Conservation (phyloP, 2,329 filamentous ascomycete genomes). For the Cladosporium halotolerans region DNA sequence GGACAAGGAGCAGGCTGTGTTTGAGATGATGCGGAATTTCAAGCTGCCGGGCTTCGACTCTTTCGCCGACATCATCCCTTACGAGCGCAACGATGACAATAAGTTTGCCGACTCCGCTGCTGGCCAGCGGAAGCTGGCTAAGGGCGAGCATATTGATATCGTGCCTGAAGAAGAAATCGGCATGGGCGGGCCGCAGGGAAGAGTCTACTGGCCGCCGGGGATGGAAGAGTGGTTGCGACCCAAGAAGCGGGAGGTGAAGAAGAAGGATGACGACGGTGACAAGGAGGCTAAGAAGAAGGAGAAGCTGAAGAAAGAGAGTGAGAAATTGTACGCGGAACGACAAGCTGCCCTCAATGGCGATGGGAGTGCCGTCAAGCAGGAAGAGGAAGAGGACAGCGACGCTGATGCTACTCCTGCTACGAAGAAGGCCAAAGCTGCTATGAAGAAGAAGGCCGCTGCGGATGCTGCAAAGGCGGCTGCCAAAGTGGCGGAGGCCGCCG, state of each 20-base stretch:
- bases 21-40: constrained; percentile 85
- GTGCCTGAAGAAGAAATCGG: constrained; percentile 64
- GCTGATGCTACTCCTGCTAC: constrained; percentile 33
- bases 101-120: constrained; percentile 33
- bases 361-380: constrained; percentile 14
- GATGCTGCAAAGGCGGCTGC: constrained; percentile 21
- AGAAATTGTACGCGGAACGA: constrained; percentile 21
- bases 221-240: constrained; percentile 88
- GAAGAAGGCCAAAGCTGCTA: constrained; percentile 34
- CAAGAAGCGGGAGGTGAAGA: constrained; percentile 63
- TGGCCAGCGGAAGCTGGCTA: constrained; percentile 11
- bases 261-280: constrained; percentile 31
- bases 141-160: constrained; percentile 21
- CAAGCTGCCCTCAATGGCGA: constrained; percentile 21
- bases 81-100: constrained; percentile 71
- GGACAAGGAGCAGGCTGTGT: constrained; percentile 94
- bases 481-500: constrained; percentile 14
- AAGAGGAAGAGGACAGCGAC: constrained; percentile 26
- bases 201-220: constrained; percentile 85
- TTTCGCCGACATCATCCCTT: constrained; percentile 71
- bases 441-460: constrained; percentile 22
- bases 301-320: constrained; percentile 30
- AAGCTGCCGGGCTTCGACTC: constrained; percentile 72
- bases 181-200: constrained; percentile 76
- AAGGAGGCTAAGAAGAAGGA: constrained; percentile 24